phyloP scores from a whole-genome alignment of 768 basidiomycete species.

The Rhizopogon salebrosus region DNA sequence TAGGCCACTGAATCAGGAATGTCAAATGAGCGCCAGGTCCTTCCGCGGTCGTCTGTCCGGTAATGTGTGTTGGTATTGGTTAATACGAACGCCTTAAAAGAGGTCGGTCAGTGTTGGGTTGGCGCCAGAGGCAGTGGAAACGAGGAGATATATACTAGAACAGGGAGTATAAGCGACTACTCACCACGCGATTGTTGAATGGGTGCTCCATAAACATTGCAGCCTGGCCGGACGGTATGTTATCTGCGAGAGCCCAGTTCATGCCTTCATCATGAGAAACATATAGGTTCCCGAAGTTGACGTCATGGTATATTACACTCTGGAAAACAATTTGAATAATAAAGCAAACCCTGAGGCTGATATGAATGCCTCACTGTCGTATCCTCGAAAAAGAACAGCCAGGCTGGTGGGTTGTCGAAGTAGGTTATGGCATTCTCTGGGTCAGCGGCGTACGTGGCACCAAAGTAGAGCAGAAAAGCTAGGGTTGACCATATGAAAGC shows the following conservation, averaged over 20 bases:
- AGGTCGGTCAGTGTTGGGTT: not conserved
- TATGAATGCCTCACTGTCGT: slow-evolving; percentile 57
- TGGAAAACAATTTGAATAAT: slow-evolving; percentile 17
- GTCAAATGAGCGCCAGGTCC: slow-evolving; percentile 80
- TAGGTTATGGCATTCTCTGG: slow-evolving; percentile 45
- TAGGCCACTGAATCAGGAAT: slow-evolving; percentile 47
- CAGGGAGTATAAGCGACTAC: slow-evolving; percentile 15
- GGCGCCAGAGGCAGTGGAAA: not conserved
- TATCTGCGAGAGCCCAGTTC: slow-evolving; percentile 45
- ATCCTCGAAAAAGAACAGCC: slow-evolving; percentile 91
- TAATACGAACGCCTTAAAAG: slow-evolving; percentile 76
- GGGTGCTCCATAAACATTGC: slow-evolving; percentile 83
- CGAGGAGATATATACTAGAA: not conserved
- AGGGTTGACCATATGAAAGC: slow-evolving; percentile 22
- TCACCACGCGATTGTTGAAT: slow-evolving; percentile 68
- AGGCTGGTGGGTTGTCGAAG: slow-evolving; percentile 70
- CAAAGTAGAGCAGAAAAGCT: slow-evolving; percentile 15
- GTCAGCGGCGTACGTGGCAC: slow-evolving; percentile 31
- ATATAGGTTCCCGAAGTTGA: slow-evolving; percentile 58
- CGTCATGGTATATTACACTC: slow-evolving; percentile 81
- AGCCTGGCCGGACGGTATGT: slow-evolving; percentile 52
- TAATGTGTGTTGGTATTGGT: slow-evolving; percentile 76
- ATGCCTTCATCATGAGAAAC: slow-evolving; percentile 89
- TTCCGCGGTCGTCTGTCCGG: slow-evolving; percentile 83
- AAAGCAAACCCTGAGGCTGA: not conserved